Percentiles rank a stretch among this genome's conserved stretches.
phyloP scores from a whole-genome alignment of 176 grass and related monocot species.

The Carex parvula region DNA sequence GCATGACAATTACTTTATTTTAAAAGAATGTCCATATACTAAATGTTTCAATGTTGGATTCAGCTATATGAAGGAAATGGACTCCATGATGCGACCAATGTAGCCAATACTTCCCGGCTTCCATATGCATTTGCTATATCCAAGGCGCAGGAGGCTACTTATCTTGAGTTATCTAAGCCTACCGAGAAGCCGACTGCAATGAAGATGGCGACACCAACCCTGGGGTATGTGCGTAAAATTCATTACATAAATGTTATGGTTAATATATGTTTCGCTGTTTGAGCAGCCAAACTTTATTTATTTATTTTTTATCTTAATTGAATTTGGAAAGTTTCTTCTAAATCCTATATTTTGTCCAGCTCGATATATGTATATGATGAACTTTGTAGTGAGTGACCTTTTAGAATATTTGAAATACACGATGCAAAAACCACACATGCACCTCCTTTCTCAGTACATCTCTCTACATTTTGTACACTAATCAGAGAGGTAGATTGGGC shows the following conservation, averaged over 20 bases:
- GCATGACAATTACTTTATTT: not conserved
- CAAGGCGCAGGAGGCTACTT: conserved; percentile 11
- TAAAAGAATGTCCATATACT: not conserved
- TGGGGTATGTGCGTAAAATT: conserved; percentile 21
- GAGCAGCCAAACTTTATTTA: too few relatives aligned
- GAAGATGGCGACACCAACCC: conserved; percentile 26
- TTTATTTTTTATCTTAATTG: too few relatives aligned
- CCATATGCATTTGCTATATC: conserved; percentile 23
- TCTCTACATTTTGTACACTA: too few relatives aligned
- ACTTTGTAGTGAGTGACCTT: too few relatives aligned
- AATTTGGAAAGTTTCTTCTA: too few relatives aligned
- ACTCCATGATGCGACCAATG: conserved; percentile 13
- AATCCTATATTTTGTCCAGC: too few relatives aligned
- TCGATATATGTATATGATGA: too few relatives aligned
- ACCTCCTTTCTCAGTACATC: too few relatives aligned
- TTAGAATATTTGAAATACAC: too few relatives aligned
- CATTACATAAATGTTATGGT: not conserved
- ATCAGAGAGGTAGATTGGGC: too few relatives aligned
- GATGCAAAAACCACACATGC: too few relatives aligned
- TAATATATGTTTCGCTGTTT: not conserved
- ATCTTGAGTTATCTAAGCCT: conserved; percentile 45
- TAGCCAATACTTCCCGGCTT: conserved; percentile 10
- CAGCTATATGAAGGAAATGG: conserved; percentile 37
- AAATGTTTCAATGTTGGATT: not conserved
- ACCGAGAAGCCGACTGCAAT: not conserved